A percentile compares a stretch with the other conserved stretches of the same genome.
Conservation (phyloP, 1,139 yeast genomes). For the Kodamaea suecica region DNA sequence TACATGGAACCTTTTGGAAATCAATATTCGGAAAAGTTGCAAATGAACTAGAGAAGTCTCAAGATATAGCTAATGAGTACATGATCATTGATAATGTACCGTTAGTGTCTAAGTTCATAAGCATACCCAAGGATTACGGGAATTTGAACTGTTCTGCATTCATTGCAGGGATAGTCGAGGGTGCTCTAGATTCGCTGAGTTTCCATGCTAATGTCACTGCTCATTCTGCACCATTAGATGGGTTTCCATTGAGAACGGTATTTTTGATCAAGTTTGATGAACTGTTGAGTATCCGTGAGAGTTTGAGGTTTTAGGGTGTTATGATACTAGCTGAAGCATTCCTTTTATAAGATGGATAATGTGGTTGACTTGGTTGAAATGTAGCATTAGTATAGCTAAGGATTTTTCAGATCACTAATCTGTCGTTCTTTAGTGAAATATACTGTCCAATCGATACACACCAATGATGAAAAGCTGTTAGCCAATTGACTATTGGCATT, state of each 20-base stretch:
- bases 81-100: slow-evolving; percentile 87
- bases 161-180: slow-evolving; percentile 89
- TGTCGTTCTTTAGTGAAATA: no score
- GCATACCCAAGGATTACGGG: slow-evolving; percentile 77
- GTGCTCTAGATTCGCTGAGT: slow-evolving; percentile 75
- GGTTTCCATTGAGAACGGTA: slow-evolving; percentile 69
- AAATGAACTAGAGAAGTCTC: slow-evolving; percentile 83
- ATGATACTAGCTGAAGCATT: no score
- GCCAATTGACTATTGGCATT: no score
- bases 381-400: no score
- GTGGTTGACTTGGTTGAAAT: no score
- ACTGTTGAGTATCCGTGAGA: slow-evolving; percentile 56
- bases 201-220: slow-evolving; percentile 87
- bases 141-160: slow-evolving; percentile 81
- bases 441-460: no score
- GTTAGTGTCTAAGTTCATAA: slow-evolving; percentile 67
- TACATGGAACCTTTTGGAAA: slow-evolving; percentile 81
- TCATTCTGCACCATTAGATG: slow-evolving; percentile 72
- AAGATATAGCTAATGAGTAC: slow-evolving; percentile 76
- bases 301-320: slow-evolving; percentile 17
- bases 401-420: no score
- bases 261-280: slow-evolving; percentile 76
- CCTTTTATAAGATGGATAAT: no score
- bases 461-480: no score
- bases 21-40: slow-evolving; percentile 79